Evolutionary conservation across 805 yeast genomes (phyloP), one percentile per base, ranked within the genome.

Genomic region (Kodamaea lidongshanica): DNA sequence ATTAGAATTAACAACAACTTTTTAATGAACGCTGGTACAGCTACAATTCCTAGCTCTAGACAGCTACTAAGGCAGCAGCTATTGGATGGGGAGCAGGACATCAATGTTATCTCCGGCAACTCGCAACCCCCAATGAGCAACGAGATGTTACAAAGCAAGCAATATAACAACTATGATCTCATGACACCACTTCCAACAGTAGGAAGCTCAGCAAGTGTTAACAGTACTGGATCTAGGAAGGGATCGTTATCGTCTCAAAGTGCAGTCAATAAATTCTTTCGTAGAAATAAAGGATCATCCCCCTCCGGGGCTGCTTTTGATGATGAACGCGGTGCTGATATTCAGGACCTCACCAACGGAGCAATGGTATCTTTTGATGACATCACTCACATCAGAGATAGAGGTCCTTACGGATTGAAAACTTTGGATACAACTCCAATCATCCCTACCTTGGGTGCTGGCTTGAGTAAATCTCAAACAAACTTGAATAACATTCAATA

Each of bases 391-490:
- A 55, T 78, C 2, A 61, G 79, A 29, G 84, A 78, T 40, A 67
- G 80, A 22, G 83, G 83, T 4, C 72, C 84, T 18, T 79, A 79
- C 46, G 79, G 79, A 3, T 49, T 23, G 10, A 40, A 46, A 18
- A 31, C 52, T 5, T 52, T 61, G 33, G 85, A 79, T 39, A 68
- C 88, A 0, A 68, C 85, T 0, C 88, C 92, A 6, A 74, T 79
- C 39, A 81, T 83, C 22, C 94, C 94, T 5, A 80, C 86, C 0
- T 32, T 82, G 3, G 54, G 69, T 0, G 35, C 42, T 5, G 44
- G 40, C 38, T 12, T 22, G 12, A 12, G 30, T 6, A 15, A 31
- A 13, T 5, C 25, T 9, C 13, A 20, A 4, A 52, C 35, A 23
- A 34, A 30, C 43, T 50, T 27, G 37, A 67, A 67, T 30, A 78